Evolutionary conservation across 2,329 filamentous ascomycete species (phyloP), one percentile per base, ranked within the genome.

Genomic region (Bimuria novae-zelandiae): DNA sequence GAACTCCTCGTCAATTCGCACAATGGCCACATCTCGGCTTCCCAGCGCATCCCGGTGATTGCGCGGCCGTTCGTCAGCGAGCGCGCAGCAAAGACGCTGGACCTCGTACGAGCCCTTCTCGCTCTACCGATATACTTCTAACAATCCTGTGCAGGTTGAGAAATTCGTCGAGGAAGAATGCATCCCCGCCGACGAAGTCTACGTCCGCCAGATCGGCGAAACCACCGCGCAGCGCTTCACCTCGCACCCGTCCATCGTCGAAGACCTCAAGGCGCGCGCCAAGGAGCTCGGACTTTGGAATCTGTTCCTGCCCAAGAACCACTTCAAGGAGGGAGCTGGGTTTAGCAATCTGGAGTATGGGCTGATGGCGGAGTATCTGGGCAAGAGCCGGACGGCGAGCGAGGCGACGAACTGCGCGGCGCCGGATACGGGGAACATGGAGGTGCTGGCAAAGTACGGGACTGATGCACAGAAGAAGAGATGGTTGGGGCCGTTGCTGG

Each of bases 131-230:
- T 12, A 12, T 23, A n/a, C 22, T n/a, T n/a, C 55, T 59, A 21
- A 54, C 17, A n/a, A 10, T 7, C 16, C 2, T 8, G 2, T 8
- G 22, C 59, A 85, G 83, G 90, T 99, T 63, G 90, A 93, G 80
- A 91, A 92, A 76, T 99, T 99, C 68, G 94, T 99, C 64, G 90
- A 97, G 72, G 92, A 96, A 76, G 92, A 96, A 81, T 99, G 79
- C 62, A 80, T 82, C 51, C 79, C 79, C 55, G 89, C 90, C 72
- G 93, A 97, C 70, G 80, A 88, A 52, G 83, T 97, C 60, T 88
- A 89, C 74, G 79, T 85, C 52, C 89, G 91, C 63, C 90, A 95
- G 76, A 81, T 95, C 49, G 92, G 91, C 64, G 76, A 86, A 54
- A 90, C 89, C 25, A 70, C 65, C 21, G 81, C 87, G 44, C 77